Evolutionary conservation across 495 filamentous ascomycete genomes (phyloP).

Genomic region (Penicillium bovifimosum): DNA sequence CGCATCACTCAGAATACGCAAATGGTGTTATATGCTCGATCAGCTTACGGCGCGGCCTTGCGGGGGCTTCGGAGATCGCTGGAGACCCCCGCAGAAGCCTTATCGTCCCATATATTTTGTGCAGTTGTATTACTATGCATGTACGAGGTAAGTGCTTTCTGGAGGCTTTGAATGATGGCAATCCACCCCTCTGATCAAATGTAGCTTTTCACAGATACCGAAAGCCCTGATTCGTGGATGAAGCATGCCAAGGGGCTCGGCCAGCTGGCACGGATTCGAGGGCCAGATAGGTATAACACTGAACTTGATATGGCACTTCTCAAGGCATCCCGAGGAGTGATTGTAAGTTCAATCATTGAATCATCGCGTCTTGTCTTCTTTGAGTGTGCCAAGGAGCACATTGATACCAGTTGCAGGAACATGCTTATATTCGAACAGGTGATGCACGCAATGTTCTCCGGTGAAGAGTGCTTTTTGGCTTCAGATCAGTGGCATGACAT

Average conservation of each 20-base stretch:
- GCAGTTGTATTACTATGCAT: slow-evolving; percentile 31
- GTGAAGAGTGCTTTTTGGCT: slow-evolving; percentile 27
- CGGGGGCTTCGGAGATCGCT: slow-evolving; percentile 23
- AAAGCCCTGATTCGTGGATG: slow-evolving; percentile 35
- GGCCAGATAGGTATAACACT: slow-evolving; percentile 22
- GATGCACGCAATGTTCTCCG: slow-evolving; percentile 35
- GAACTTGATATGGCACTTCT: slow-evolving; percentile 25
- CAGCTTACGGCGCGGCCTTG: slow-evolving; percentile 28
- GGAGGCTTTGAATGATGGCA: background rate
- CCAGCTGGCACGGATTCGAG: slow-evolving; percentile 24
- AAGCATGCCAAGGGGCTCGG: slow-evolving; percentile 33
- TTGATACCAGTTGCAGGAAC: background rate
- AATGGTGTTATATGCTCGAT: slow-evolving; percentile 27
- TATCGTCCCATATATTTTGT: slow-evolving; percentile 30
- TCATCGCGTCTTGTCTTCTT: background rate
- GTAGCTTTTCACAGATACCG: slow-evolving; percentile 29
- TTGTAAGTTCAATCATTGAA: slow-evolving; percentile 17
- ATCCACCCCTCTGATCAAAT: background rate
- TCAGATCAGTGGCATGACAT: slow-evolving; percentile 28
- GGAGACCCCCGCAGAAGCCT: slow-evolving; percentile 16
- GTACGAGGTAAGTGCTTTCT: slow-evolving; percentile 25
- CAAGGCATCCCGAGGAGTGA: slow-evolving; percentile 29
- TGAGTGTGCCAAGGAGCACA: background rate
- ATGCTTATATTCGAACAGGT: too few relatives aligned
- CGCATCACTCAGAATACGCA: slow-evolving; percentile 16